Evolutionary conservation across 352 stramenopile species (phyloP), one percentile per base, ranked within the genome.

Genomic region (Phytophthora brassicae): DNA sequence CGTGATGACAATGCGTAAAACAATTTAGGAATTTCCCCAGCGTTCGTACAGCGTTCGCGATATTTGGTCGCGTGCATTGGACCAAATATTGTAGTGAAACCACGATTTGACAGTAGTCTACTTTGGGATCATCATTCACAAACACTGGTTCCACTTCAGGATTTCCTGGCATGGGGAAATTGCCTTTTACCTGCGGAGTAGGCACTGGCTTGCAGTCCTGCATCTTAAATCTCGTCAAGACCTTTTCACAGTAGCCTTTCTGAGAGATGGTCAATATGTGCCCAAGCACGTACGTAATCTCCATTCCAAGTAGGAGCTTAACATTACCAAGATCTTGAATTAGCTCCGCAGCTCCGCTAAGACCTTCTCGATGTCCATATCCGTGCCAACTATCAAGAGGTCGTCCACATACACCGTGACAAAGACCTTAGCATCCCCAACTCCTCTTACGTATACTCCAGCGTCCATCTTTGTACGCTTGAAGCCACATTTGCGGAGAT

Each of bases 331-430:
- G 35, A 56, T 44, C 14, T 64, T 64, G 6, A 64, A 52, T 29
- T 64, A 20, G 28, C 19, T 56, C 2, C 17, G 22, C 14, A 64
- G 26, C 38, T 52, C 17, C 22, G 8, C 39, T 26, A 63, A n/a
- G 6, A 54, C 28, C 29, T 31, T 46, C 19, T 63, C 45, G 12
- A 56, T 56, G 20, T 63, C 26, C 28, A 24, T n/a, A 7, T 51
- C 28, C 7, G 24, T 51, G 11, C 45, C 24, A 41, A 56, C n/a
- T 23, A 56, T 51, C 28, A 56, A 55, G 2, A 48, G 35, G 35
- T 64, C 45, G 20, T 56, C 45, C 7, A 52, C 46, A 26, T 45
- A 64, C 4, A 56, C n/a, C n/a, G 56, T 54, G 20, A 56, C 13
- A 33, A 39, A 56, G 3, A 52, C 14, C 20, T 46, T 56, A 20